Percentiles rank a stretch among this genome's conserved stretches.
These are phyloP conservation scores for Fraxinus latifolia DNA, from an alignment of 305 asterid genomes.

Conservation along the genomic window DNA sequence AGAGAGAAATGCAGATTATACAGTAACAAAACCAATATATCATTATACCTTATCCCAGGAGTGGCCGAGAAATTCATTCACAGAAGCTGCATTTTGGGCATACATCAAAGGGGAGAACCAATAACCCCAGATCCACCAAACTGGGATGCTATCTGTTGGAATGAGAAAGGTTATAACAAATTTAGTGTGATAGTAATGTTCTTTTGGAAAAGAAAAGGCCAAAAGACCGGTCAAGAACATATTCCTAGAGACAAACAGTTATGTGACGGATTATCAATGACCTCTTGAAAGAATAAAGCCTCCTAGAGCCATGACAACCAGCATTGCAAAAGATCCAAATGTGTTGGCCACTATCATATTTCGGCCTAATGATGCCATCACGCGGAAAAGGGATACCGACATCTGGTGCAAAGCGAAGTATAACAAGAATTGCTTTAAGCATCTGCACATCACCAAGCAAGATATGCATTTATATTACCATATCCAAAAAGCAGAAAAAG, in stretches of 20 bases:
- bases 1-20: background rate
- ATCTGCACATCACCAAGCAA: conserved; percentile 42
- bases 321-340: conserved; percentile 74
- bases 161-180: conserved; percentile 25
- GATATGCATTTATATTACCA: conserved; percentile 9
- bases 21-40: background rate
- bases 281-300: conserved; percentile 81
- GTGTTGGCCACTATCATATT: conserved; percentile 80
- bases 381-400: conserved; percentile 73
- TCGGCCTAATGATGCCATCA: conserved; percentile 79
- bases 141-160: conserved; percentile 65
- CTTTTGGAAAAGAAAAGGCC: background rate
- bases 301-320: conserved; percentile 78
- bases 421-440: conserved; percentile 53
- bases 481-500: background rate
- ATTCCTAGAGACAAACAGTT: background rate
- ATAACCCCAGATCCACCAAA: conserved; percentile 94
- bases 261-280: conserved; percentile 19
- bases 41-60: conserved; percentile 70
- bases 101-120: conserved; percentile 88
- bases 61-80: conserved; percentile 73
- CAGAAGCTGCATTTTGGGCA: conserved; percentile 81
- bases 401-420: conserved; percentile 72
- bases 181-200: background rate
- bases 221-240: background rate